A percentile compares a stretch with the other conserved stretches of the same genome.
Conservation (phyloP, 192 early-diverging fungal genomes). For the Linnemannia elongata region DNA sequence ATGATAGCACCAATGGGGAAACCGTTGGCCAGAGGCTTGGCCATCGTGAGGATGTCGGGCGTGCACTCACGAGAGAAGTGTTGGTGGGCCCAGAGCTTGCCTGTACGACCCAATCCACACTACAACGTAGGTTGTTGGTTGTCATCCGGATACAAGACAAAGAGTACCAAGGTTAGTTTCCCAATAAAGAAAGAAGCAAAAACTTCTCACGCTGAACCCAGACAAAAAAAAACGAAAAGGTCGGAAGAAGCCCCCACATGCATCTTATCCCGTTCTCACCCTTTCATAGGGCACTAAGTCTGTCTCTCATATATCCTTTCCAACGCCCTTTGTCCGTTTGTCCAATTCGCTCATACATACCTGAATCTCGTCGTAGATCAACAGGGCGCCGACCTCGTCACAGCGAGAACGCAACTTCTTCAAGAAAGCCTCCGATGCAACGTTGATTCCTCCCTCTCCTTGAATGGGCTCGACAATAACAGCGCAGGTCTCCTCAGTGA, state of each 20-base stretch:
- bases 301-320: not conserved
- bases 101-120: slow-evolving; percentile 93
- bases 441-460: slow-evolving; percentile 94
- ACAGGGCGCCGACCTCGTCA: slow-evolving; percentile 86
- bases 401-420: slow-evolving; percentile 82
- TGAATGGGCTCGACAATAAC: slow-evolving; percentile 98
- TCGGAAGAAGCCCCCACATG: not conserved
- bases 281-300: not conserved
- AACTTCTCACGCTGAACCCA: not conserved
- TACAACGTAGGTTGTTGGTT: slow-evolving; percentile 48
- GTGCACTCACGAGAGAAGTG: slow-evolving; percentile 71
- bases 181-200: not conserved
- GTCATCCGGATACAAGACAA: slow-evolving; percentile 5
- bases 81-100: slow-evolving; percentile 90
- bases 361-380: slow-evolving; percentile 98
- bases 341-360: slow-evolving; percentile 57
- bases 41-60: slow-evolving; percentile 95
- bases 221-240: slow-evolving; percentile 7
- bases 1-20: slow-evolving; percentile 96
- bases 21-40: slow-evolving; percentile 98
- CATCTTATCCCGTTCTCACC: not conserved
- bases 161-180: not conserved
- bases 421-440: slow-evolving; percentile 82
- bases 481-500: slow-evolving; percentile 86
- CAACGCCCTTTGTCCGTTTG: not conserved